Evolutionary conservation across 805 yeast species (phyloP), one percentile per base, ranked within the genome.

Genomic region (Ogataea methylovora): DNA sequence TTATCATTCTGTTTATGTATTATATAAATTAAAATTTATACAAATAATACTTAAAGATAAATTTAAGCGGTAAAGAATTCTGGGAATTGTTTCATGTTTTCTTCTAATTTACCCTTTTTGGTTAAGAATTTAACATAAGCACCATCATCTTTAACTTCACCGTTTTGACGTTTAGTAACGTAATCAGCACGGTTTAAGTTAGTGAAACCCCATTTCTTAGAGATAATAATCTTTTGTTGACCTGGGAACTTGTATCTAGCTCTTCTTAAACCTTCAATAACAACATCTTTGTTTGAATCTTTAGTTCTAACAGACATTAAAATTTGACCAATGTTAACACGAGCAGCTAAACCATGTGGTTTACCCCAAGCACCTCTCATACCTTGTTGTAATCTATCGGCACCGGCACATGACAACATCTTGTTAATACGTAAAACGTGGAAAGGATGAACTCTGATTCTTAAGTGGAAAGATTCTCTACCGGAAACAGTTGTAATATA

Each of bases 311-410:
- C 86, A 53, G 97, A 90, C 76, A 92, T 79, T 67, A 92, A 79
- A 68, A 92, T 81, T 78, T 92, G 98, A 65, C 98, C 98, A 71
- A 92, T 92, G 75, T 74, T 74, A 68, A 92, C 97, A 73, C 98
- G 87, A 61, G 98, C 98, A 60, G 97, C 98, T 63, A 87, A 78
- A 79, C 98, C 98, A 62, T 88, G 96, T 63, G 98, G 98, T 79
- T 92, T 92, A 87, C 98, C 98, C 97, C 97, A 92, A 67, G 98
- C 98, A 80, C 94, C 94, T 86, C 98, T 90, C 98, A 92, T 92
- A 88, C 98, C 98, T 78, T 92, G 97, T 79, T 92, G 98, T 75
- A 92, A 82, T 84, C 98, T 87, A 90, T 92, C 98, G 69, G 98
- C 98, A 85, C 98, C 98, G 77, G 98, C 98, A 80, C 98, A 92